Percentiles rank a stretch among this genome's conserved stretches.
Evolutionary conservation across 192 early-diverging fungal genomes (phyloP).

Genomic region (Coemansia sp.): DNA sequence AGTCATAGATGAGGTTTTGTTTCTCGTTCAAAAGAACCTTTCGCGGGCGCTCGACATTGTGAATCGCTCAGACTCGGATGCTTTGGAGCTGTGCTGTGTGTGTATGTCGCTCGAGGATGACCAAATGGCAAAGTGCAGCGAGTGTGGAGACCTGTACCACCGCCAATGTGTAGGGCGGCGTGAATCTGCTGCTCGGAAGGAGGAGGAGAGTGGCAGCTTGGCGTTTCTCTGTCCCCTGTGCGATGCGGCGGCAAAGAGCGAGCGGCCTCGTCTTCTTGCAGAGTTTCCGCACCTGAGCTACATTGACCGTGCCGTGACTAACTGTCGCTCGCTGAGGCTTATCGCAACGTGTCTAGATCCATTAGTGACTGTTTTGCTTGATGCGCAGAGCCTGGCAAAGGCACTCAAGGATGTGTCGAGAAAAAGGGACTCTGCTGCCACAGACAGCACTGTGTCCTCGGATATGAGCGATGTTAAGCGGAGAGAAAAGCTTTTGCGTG

Average conservation of each 20-base stretch:
- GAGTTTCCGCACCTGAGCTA: constrained; percentile 32
- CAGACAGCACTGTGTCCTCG: background rate
- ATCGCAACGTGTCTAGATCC: constrained; percentile 49
- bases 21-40: constrained; percentile 14
- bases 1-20: constrained; percentile 12
- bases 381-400: constrained; percentile 13
- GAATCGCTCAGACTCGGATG: background rate
- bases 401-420: constrained; percentile 3
- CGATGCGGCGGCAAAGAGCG: constrained; percentile 13
- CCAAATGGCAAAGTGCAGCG: constrained; percentile 66
- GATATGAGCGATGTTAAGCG: no score
- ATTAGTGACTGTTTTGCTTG: constrained; percentile 49
- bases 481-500: constrained; percentile 19
- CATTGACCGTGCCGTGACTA: constrained; percentile 37
- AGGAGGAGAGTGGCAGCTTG: constrained; percentile 41
- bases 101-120: constrained; percentile 60
- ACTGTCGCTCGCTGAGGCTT: constrained; percentile 44
- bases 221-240: constrained; percentile 62
- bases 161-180: constrained; percentile 54
- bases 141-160: constrained; percentile 68
- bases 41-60: constrained; percentile 10
- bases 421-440: no score
- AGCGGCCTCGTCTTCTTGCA: constrained; percentile 6
- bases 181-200: constrained; percentile 51
- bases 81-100: constrained; percentile 53